These are phyloP conservation scores for Volvox carteri DNA, from an alignment of 163 green algal species.

Conservation along the genomic window DNA sequence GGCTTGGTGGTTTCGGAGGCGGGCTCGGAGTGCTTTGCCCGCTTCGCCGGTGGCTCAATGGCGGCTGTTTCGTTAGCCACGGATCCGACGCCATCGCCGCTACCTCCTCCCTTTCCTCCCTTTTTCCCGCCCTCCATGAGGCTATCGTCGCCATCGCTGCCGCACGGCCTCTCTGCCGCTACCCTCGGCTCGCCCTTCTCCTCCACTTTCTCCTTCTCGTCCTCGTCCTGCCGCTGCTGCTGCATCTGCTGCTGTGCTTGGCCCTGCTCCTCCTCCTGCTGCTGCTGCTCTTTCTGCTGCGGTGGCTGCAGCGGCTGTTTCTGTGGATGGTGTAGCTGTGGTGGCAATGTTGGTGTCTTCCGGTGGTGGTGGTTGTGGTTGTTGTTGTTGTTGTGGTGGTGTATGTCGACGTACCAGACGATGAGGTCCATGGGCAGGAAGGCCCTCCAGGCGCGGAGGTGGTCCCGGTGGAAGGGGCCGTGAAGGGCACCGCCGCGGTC, in stretches of 20 bases:
- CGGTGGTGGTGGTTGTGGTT: neutral
- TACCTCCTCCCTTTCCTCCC: neutral
- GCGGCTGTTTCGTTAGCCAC: too few relatives aligned
- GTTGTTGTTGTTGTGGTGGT: neutral
- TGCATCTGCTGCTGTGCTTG: neutral
- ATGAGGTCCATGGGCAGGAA: constrained; percentile 61
- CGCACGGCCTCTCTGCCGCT: too few relatives aligned
- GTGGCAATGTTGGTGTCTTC: neutral
- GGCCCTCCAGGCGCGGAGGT: constrained; percentile 44
- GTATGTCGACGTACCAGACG: constrained; percentile 56
- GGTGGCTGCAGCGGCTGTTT: neutral
- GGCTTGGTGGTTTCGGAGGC: neutral
- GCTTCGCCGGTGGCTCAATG: neutral
- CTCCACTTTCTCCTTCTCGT: neutral
- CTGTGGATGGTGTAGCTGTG: neutral
- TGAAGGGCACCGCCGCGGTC: constrained; percentile 47
- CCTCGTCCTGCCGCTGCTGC: neutral
- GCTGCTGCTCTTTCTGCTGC: neutral
- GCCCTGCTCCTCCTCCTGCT: neutral
- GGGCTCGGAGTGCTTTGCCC: neutral
- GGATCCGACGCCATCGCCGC: too few relatives aligned
- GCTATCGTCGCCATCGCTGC: neutral
- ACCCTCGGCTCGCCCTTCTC: too few relatives aligned
- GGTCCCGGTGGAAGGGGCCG: constrained; percentile 31
- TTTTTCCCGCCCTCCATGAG: neutral